phyloP scores from a whole-genome alignment of 177 flowering plant genomes.

The Vitis hybrid region DNA sequence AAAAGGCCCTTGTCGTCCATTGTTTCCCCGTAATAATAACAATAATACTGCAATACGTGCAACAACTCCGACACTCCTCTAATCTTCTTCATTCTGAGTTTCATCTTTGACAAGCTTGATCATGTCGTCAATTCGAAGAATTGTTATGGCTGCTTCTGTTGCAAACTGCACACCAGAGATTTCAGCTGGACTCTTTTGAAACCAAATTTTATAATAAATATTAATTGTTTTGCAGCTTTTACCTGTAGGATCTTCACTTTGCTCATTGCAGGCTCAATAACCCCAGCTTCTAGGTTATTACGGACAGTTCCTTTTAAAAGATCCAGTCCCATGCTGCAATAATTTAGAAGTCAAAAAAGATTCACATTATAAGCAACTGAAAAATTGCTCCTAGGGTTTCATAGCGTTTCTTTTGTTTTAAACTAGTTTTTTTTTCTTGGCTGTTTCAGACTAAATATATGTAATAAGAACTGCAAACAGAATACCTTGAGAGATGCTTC shows the following conservation, averaged over 20 bases:
- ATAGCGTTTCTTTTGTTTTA: too few relatives aligned
- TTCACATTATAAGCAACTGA: background rate
- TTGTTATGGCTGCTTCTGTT: constrained; percentile 97
- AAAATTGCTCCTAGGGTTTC: too few relatives aligned
- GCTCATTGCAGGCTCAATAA: constrained; percentile 99
- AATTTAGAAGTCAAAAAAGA: background rate
- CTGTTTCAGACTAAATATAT: background rate
- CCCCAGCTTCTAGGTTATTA: constrained; percentile 94
- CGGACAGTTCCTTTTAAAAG: constrained; percentile 71
- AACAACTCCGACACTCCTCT: too few relatives aligned
- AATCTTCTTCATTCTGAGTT: constrained; percentile 44
- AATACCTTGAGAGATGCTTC: constrained; percentile 85
- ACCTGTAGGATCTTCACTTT: constrained; percentile 99
- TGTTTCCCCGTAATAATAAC: too few relatives aligned
- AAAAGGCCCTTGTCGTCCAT: too few relatives aligned
- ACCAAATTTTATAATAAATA: background rate
- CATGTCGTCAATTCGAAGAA: constrained; percentile 98
- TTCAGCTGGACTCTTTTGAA: background rate
- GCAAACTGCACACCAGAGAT: constrained; percentile 67
- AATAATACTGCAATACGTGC: too few relatives aligned
- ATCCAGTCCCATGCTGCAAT: constrained; percentile 90
- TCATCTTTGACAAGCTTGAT: constrained; percentile 92
- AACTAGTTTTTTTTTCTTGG: too few relatives aligned
- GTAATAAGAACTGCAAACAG: background rate
- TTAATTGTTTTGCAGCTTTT: background rate